Base-by-base conservation (phyloP, 2,329 filamentous ascomycete genomes). In the Colletotrichum costaricense region DNA sequence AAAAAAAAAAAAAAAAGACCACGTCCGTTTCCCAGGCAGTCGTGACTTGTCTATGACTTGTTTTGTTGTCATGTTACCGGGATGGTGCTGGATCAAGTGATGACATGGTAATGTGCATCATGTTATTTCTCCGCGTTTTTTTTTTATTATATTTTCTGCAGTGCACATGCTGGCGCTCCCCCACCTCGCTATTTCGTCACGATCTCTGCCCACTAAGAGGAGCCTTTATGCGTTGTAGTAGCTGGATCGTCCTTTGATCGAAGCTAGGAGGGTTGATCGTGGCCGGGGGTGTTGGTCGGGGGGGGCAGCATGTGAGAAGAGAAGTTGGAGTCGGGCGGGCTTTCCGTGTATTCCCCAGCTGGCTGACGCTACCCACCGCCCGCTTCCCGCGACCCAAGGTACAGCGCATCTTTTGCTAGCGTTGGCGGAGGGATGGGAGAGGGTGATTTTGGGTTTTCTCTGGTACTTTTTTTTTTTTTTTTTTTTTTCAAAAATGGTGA, bases 71-170 rank as follows among this genome's bases (percentile, higher is more conserved):
- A 22, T 14, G 14, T 19, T 64, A 5, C 60, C 11, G 62, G 67
- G 71, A 28, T 73, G 33, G 49, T 66, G 67, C 67, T 30, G 49
- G 60, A 2, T 14, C 5, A 19, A 4, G 56, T 62, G 56, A 62
- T 42, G 19, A 56, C 30, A 24, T 7, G 8, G 12, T 11, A 35
- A 49, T n/a, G 16, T 19, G 42, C 16, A 42, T 42, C 38, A 42
- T 16, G 38, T 11, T 19, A 42, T 42, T 42, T 54, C 22, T n/a
- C 67, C 56, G 54, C 30, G 60, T 70, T 62, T 26, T 5, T 26
- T 26, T 3, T 26, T 26, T 9, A 19, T 38, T 16, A 6, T 16
- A 1, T 38, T 4, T 42, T 19, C 7, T 19, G 70, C 65, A 62
- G 46, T 35, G 28, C 62, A 28, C 62, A 28, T 57, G 28, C 65